Evolutionary conservation across 192 early-diverging fungal species (phyloP), one percentile per base, ranked within the genome.

Genomic region (Linnemannia schmuckeri): DNA sequence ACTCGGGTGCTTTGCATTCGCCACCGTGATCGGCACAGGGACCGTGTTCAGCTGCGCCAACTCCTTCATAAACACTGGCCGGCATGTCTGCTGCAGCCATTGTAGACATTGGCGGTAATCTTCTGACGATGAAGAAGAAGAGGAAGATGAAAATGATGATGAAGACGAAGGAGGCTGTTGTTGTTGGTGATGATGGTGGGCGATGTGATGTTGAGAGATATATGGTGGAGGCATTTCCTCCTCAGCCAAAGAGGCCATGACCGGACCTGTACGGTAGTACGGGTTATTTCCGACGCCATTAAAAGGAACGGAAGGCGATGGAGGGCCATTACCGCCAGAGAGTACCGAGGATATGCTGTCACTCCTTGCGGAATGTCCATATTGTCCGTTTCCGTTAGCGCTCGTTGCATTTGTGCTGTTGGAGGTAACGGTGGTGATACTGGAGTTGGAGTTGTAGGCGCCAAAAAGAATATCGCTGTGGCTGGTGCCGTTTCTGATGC

Each of bases 31-130:
- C 17, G 84, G 79, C 0, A 86, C 78, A 7, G 78, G 79, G 20
- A 86, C 84, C 37, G 76, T 86, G 49, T 70, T 75, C 6, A 81
- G 24, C 37, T 81, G 75, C 6, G 42, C 7, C 22, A 86, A 38
- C 37, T 86, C 84, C 18, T 78, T 86, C 84, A 86, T 86, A 22
- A 77, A 66, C 10, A 86, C 79, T 5, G 84, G 79, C 22, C 75
- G 79, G 40, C 79, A 81, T 8, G 78, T 77, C 63, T 86, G 84
- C 18, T 86, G 84, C 13, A 86, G 79, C 84, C 84, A 86, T 35
- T 86, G 79, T 0, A 86, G 57, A 37, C 78, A 86, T 44, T 80
- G 79, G 9, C 63, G 74, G 46, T 86, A 81, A 37, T 76, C 79
- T 6, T 76, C 84, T 1, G 80, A 24, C 17, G 74, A 54, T 2